Percentiles rank a stretch among this genome's conserved stretches.
phyloP scores from a whole-genome alignment of 345 rosid genomes.

The Bruguiera sexangula region DNA sequence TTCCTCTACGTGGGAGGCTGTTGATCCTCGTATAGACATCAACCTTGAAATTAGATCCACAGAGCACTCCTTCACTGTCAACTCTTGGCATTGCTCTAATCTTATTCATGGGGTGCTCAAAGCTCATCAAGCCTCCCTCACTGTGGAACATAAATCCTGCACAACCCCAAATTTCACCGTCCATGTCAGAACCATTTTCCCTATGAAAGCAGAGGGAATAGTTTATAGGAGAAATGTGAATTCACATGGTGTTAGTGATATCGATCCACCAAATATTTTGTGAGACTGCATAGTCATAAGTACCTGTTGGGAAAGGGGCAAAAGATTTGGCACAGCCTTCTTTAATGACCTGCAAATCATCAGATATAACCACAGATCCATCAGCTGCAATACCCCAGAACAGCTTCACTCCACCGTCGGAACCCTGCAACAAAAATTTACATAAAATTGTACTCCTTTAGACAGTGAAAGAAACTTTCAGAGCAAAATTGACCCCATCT shows the following conservation, averaged over 20 bases:
- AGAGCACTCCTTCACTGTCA: constrained; percentile 35
- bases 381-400: constrained; percentile 52
- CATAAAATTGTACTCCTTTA: background rate
- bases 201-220: background rate
- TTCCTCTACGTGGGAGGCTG: constrained; percentile 45
- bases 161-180: background rate
- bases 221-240: background rate
- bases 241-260: background rate
- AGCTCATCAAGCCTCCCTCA: constrained; percentile 43
- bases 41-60: constrained; percentile 47
- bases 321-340: constrained; percentile 59
- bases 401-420: constrained; percentile 40
- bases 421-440: background rate
- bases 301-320: constrained; percentile 56
- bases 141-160: constrained; percentile 34
- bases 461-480: no score
- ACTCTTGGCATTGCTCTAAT: constrained; percentile 36
- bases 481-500: no score
- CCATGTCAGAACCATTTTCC: background rate
- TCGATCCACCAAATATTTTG: background rate
- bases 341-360: constrained; percentile 44
- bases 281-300: background rate
- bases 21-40: constrained; percentile 38
- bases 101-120: constrained; percentile 49
- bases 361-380: constrained; percentile 45